Conservation (phyloP, 2,329 filamentous ascomycete species). For the Celoporthe dispersa region DNA sequence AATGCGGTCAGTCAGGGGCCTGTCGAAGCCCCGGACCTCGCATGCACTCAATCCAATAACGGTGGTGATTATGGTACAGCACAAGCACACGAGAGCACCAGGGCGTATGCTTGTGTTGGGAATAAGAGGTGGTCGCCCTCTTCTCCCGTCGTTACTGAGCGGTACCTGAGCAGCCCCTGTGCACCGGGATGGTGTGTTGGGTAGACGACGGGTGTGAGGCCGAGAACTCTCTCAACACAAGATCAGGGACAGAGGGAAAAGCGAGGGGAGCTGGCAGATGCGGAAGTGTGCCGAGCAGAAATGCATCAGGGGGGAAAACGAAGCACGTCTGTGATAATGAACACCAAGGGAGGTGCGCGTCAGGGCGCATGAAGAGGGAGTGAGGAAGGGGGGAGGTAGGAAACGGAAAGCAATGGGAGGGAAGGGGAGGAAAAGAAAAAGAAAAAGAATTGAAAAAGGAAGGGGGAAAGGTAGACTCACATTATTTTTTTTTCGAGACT, state of each 20-base stretch:
- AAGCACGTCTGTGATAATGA: slow-evolving; percentile 11
- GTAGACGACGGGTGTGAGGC: slow-evolving; percentile 12
- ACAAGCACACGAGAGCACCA: slow-evolving; percentile 14
- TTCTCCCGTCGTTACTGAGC: neutral
- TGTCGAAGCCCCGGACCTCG: neutral
- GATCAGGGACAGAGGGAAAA: neutral
- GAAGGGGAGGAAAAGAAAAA: neutral
- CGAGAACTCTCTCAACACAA: slow-evolving; percentile 12
- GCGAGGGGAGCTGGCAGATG: neutral
- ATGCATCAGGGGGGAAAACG: neutral
- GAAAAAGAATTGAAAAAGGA: neutral
- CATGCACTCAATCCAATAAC: neutral
- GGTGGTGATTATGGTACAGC: neutral
- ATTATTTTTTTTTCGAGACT: slow-evolving; percentile 13
- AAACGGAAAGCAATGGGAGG: neutral
- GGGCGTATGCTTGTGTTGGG: slow-evolving; percentile 2
- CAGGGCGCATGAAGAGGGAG: neutral
- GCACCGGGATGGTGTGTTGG: too few relatives aligned
- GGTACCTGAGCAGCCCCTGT: too few relatives aligned
- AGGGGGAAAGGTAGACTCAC: neutral
- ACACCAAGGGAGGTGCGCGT: slow-evolving; percentile 8
- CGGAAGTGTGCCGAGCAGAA: neutral
- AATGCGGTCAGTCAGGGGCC: slow-evolving; percentile 19
- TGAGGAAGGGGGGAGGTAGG: neutral
- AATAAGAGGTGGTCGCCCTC: slow-evolving; percentile 7